phyloP scores from a whole-genome alignment of 2,329 filamentous ascomycete species.

The Penicillium sp. region DNA sequence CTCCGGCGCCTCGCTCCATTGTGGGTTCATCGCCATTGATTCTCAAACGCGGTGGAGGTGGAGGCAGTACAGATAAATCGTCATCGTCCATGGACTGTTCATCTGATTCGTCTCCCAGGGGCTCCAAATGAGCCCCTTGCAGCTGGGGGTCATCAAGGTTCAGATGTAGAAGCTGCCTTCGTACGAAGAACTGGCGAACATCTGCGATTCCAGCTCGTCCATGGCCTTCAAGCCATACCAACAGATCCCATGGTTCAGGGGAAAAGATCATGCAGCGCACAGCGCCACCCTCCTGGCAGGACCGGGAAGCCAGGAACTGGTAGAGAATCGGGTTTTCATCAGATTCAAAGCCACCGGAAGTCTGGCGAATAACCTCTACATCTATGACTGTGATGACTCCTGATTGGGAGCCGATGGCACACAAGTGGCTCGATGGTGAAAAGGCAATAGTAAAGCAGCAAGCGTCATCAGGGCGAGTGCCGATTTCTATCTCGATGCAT shows the following conservation, averaged over 20 bases:
- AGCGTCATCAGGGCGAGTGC: slow-evolving; percentile 40
- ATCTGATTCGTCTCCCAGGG: slow-evolving; percentile 28
- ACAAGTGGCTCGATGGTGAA: slow-evolving; percentile 50
- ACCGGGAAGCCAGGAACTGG: slow-evolving; percentile 74
- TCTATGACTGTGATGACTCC: slow-evolving; percentile 50
- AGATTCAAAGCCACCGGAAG: slow-evolving; percentile 15
- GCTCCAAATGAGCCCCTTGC: slow-evolving; percentile 35
- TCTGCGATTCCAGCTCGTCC: slow-evolving; percentile 50
- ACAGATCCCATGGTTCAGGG: slow-evolving; percentile 81
- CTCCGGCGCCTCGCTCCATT: slow-evolving; percentile 20
- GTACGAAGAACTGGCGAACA: slow-evolving; percentile 47
- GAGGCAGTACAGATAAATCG: slow-evolving; percentile 15
- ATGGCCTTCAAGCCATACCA: slow-evolving; percentile 92
- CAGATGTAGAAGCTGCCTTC: slow-evolving; percentile 45
- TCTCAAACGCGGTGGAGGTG: slow-evolving; percentile 26
- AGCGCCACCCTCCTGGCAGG: slow-evolving; percentile 70
- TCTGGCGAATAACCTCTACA: slow-evolving; percentile 32
- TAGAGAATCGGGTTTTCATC: slow-evolving; percentile 59
- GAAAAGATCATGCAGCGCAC: slow-evolving; percentile 91
- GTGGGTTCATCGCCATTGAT: slow-evolving; percentile 20
- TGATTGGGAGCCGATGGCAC: slow-evolving; percentile 52
- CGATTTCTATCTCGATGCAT: slow-evolving; percentile 42
- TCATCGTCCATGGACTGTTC: slow-evolving; percentile 26
- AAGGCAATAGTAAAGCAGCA: slow-evolving; percentile 52
- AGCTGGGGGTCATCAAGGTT: slow-evolving; percentile 35